Conservation (phyloP, 805 yeast species). For the Priceomyces fermenticarens region DNA sequence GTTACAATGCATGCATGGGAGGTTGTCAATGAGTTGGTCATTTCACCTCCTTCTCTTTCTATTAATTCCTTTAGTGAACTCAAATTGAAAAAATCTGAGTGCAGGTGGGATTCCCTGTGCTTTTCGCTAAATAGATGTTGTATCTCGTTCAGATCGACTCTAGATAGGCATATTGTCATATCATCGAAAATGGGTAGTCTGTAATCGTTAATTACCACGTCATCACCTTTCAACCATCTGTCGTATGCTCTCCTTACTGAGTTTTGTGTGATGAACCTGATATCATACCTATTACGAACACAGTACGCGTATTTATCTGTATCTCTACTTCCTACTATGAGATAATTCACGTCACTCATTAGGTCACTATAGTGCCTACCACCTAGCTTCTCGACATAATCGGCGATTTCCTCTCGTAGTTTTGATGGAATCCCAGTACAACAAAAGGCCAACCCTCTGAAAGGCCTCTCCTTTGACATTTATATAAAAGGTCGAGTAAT, state of each 20-base stretch:
- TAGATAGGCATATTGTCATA: constrained; percentile 44
- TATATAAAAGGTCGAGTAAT: neutral
- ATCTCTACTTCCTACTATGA: constrained; percentile 56
- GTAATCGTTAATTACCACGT: constrained; percentile 22
- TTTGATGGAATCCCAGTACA: constrained; percentile 50
- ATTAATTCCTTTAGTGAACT: constrained; percentile 33
- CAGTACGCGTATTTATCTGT: constrained; percentile 57
- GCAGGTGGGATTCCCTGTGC: constrained; percentile 17
- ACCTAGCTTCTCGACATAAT: constrained; percentile 53
- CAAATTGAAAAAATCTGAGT: constrained; percentile 19
- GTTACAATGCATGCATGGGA: constrained; percentile 45
- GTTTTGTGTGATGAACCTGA: constrained; percentile 50
- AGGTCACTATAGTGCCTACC: constrained; percentile 56
- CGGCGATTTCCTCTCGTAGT: constrained; percentile 40
- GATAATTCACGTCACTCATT: constrained; percentile 56
- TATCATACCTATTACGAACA: constrained; percentile 51
- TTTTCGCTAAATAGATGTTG: constrained; percentile 13
- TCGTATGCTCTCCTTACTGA: constrained; percentile 43
- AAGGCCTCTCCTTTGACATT: constrained; percentile 26
- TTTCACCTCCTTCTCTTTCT: constrained; percentile 46
- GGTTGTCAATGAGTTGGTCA: constrained; percentile 48
- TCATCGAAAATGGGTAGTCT: constrained; percentile 44
- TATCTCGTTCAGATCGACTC: constrained; percentile 17
- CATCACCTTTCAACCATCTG: constrained; percentile 54
- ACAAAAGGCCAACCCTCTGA: constrained; percentile 50